phyloP scores from a whole-genome alignment of 495 filamentous ascomycete genomes.

The Penicillium dipodomyicola region DNA sequence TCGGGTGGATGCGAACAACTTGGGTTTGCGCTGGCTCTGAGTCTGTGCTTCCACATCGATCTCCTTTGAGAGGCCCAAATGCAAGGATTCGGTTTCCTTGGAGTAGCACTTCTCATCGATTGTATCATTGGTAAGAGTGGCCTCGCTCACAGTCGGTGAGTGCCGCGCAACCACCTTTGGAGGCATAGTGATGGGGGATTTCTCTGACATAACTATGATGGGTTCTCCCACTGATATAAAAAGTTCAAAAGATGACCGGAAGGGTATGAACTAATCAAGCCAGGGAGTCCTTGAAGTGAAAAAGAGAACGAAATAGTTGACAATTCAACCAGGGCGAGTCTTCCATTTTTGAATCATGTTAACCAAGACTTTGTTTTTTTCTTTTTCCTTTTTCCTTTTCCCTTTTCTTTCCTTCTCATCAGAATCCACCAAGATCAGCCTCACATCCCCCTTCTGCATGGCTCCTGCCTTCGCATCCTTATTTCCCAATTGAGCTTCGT shows the following conservation, averaged over 20 bases:
- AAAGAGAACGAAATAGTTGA: conserved; percentile 5
- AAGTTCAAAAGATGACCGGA: conserved; percentile 25
- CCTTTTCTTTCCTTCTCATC: not conserved
- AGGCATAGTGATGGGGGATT: conserved; percentile 26
- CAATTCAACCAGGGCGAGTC: conserved; percentile 11
- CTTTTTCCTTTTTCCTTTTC: too few relatives aligned
- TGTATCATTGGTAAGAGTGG: conserved; percentile 27
- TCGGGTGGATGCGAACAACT: conserved; percentile 30
- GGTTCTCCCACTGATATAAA: not conserved
- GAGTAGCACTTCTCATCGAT: conserved; percentile 25
- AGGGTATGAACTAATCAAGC: conserved; percentile 7
- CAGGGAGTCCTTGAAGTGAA: not conserved
- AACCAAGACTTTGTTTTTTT: not conserved
- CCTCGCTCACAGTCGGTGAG: conserved; percentile 21
- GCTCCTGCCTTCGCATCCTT: not conserved
- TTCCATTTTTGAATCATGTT: conserved; percentile 9
- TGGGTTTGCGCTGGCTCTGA: conserved; percentile 27
- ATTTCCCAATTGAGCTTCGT: not conserved
- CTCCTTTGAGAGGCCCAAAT: not conserved
- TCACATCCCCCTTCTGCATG: conserved; percentile 1
- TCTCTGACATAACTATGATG: conserved; percentile 28
- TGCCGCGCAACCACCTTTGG: conserved; percentile 19
- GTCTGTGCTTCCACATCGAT: conserved; percentile 44
- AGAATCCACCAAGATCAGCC: not conserved
- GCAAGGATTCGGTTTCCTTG: conserved; percentile 26